Evolutionary conservation across 2,329 filamentous ascomycete species (phyloP).

Genomic region (Epichloe scottii): DNA sequence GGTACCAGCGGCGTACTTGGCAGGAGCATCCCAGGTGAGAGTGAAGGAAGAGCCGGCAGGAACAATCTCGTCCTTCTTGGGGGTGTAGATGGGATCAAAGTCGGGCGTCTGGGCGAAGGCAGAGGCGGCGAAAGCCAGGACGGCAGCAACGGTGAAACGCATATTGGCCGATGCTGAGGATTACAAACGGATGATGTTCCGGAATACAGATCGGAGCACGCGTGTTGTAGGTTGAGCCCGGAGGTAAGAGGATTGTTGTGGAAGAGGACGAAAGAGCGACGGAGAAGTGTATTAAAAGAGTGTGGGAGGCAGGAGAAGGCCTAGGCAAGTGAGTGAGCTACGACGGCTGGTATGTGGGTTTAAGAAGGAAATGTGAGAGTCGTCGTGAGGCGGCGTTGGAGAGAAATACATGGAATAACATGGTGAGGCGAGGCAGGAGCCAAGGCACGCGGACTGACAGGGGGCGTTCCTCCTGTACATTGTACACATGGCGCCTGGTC

Average conservation of each 20-base stretch:
- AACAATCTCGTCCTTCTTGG: conserved; percentile 30
- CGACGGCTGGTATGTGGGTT: conserved; percentile 13
- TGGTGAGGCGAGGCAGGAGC: conserved; percentile 4
- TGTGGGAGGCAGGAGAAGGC: conserved; percentile 18
- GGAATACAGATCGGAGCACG: too few relatives aligned
- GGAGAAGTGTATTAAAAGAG: conserved; percentile 14
- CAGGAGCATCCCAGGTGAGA: conserved; percentile 37
- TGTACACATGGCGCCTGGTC: too few relatives aligned
- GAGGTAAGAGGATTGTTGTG: neutral
- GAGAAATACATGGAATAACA: conserved; percentile 1
- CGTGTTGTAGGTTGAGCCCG: neutral
- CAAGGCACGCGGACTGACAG: neutral
- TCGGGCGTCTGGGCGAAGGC: conserved; percentile 40
- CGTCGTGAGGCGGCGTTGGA: neutral
- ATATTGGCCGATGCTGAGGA: conserved; percentile 31
- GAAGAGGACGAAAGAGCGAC: conserved; percentile 7
- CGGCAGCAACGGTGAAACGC: conserved; percentile 38
- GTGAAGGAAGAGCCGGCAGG: conserved; percentile 34
- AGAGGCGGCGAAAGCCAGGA: conserved; percentile 38
- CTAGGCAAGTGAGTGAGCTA: conserved; percentile 12
- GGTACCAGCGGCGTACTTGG: conserved; percentile 27
- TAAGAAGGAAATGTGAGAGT: neutral
- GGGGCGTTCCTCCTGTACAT: neutral
- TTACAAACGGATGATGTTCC: neutral
- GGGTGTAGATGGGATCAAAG: conserved; percentile 42